Percentiles rank a stretch among this genome's conserved stretches.
These are phyloP conservation scores for Daldinia concentrica DNA, from an alignment of 495 filamentous ascomycete genomes.

Conservation along the genomic window DNA sequence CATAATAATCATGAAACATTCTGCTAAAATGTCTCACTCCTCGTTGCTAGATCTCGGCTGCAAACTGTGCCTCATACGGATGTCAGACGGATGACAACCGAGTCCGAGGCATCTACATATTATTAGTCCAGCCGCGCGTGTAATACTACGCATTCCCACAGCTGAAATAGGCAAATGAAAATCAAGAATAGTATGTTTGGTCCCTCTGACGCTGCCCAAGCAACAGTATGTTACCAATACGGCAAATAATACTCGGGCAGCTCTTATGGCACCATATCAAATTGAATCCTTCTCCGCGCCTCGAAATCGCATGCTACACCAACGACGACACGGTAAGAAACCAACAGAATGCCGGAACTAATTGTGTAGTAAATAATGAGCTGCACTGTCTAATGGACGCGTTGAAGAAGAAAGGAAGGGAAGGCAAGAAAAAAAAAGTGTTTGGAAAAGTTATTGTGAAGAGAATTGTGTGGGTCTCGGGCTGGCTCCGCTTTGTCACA, in stretches of 20 bases:
- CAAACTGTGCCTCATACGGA: background rate
- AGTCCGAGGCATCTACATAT: background rate
- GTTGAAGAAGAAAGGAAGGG: slow-evolving; percentile 64
- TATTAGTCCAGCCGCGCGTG: slow-evolving; percentile 1
- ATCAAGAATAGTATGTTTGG: slow-evolving; percentile 64
- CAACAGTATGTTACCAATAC: slow-evolving; percentile 61
- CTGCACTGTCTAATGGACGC: slow-evolving; percentile 90
- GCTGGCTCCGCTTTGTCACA: slow-evolving; percentile 18
- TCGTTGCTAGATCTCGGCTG: slow-evolving; percentile 7
- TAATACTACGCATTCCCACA: background rate
- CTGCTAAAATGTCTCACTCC: slow-evolving; percentile 11
- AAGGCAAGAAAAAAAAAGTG: background rate
- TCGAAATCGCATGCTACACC: slow-evolving; percentile 81
- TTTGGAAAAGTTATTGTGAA: slow-evolving; percentile 25
- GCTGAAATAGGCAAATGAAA: background rate
- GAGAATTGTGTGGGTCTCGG: slow-evolving; percentile 39
- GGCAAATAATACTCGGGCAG: slow-evolving; percentile 75
- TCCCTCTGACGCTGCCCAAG: slow-evolving; percentile 92
- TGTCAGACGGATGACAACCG: background rate
- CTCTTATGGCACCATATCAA: slow-evolving; percentile 83
- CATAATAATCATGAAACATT: slow-evolving; percentile 14
- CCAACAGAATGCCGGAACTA: slow-evolving; percentile 74
- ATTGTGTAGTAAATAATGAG: slow-evolving; percentile 69
- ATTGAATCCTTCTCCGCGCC: slow-evolving; percentile 77
- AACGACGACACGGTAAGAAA: slow-evolving; percentile 65